phyloP scores from a whole-genome alignment of 331 rosid species.

The Stylosanthes scabra region DNA sequence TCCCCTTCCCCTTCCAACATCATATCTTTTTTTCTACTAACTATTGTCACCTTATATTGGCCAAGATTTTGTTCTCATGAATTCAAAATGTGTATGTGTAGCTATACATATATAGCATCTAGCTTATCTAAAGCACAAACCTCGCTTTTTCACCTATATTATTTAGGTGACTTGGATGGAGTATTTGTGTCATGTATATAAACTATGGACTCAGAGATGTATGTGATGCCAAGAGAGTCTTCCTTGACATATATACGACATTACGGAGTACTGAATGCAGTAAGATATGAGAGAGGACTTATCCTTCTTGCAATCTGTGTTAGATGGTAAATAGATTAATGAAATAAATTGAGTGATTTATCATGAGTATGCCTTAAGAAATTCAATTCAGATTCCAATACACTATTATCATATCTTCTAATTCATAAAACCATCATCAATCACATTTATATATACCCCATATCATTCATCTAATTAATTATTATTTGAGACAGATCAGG shows the following conservation, averaged over 20 bases:
- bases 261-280: neutral
- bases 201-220: neutral
- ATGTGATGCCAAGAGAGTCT: constrained; percentile 15
- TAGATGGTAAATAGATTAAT: neutral
- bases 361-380: no score
- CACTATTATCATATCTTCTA: no score
- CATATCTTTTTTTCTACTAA: constrained; percentile 1
- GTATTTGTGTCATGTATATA: no score
- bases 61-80: constrained; percentile 6
- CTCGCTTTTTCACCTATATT: neutral
- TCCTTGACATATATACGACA: neutral
- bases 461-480: no score
- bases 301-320: neutral
- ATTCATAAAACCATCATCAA: no score
- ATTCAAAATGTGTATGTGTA: neutral
- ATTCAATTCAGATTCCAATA: no score
- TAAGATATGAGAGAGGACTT: neutral
- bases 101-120: constrained; percentile 19
- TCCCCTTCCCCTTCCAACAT: neutral
- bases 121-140: constrained; percentile 17
- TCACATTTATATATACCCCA: no score
- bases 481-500: no score
- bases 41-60: constrained; percentile 27
- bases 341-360: no score
- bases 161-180: no score